Evolutionary conservation across 768 basidiomycete genomes (phyloP), one percentile per base, ranked within the genome.

Genomic region (Naganishia onofrii): DNA sequence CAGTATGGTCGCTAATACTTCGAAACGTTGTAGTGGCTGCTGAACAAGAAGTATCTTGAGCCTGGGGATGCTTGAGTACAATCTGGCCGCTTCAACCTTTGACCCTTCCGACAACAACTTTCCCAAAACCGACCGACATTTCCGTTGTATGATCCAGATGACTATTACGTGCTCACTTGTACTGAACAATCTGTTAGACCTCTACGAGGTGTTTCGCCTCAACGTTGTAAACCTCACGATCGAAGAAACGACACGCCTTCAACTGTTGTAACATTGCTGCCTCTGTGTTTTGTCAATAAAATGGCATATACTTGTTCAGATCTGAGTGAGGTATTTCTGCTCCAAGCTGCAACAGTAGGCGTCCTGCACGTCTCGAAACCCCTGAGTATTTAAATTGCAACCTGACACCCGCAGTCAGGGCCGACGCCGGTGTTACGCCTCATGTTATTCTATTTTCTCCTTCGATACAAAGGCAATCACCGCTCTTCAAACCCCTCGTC

Each of bases 21-120:
- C 12, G 6, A 9, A 36, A 29, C 57, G 31, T 3, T 9, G 8
- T 31, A 70, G 68, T 65, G 63, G 58, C 21, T 56, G 10, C 32
- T 70, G 34, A 70, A 70, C 52, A 70, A 70, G 69, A 51, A 60
- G 34, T 70, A 70, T 46, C 69, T 70, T 17, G 36, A 34, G 15
- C 68, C 68, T 21, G 51, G 53, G 12, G 58, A 60, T 26, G 60
- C 60, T 44, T 63, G 42, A 63, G 5, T 28, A 19, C 3, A 4
- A 44, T 44, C 60, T 42, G 7, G n/a, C 12, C 60, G 42, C 12
- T 42, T 42, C 9, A 42, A 42, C 15, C 38, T 21, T n/a, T 7
- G 7, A 23, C 4, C 60, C 26, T 2, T 26, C 23, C 60, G 2
- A 63, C 60, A 29, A 63, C 26, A 12, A 29, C 28, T 26, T 63